Base-by-base conservation (phyloP, 2,329 filamentous ascomycete species). In the Capronia americana region DNA sequence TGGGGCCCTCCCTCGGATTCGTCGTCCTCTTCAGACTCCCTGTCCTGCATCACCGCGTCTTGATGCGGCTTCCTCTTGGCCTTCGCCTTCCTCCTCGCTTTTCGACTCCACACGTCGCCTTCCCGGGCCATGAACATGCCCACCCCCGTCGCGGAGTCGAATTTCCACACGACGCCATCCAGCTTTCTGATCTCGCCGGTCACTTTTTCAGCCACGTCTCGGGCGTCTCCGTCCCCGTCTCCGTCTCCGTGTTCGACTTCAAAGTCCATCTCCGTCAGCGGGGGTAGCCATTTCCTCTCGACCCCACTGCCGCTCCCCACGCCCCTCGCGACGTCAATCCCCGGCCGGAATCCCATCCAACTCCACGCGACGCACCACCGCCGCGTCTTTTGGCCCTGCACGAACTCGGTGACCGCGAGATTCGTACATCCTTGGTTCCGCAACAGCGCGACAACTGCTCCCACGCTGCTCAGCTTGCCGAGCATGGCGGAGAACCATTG, bases 401-500 rank as follows among this genome's bases (percentile, higher is more conserved):
- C 83, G 70, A 98, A 90, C 69, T 91, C 88, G 0, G 90, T 90
- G 0, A 97, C 87, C 0, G 92, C 93, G 72, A 89, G 97, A 75
- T 98, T 99, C 30, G 82, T 81, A 44, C 96, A 84, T 0, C 80
- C 82, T 10, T 84, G 75, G 2, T 83, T 79, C 17, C 85, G 84
- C 3, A 88, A 77, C 7, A 90, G 81, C 59, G 83, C 82, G 5
- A 88, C 82, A 0, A 97, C 79, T 0, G 90, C 77, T 0, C 82
- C 80, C 0, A 90, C 83, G 2, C 92, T 67, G 0, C 85, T 84
- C 32, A 92, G 81, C 73, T 96, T 96, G 0, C 94, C 93, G 0
- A 98, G 82, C 92, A 98, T 96, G 61, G 89, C 88, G 0, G 90
- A 95, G 77, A 95, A 98, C 95, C 95, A 99, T 67, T 87, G 86